Conservation (phyloP, 2,329 filamentous ascomycete species). For the Claviceps paspali region DNA sequence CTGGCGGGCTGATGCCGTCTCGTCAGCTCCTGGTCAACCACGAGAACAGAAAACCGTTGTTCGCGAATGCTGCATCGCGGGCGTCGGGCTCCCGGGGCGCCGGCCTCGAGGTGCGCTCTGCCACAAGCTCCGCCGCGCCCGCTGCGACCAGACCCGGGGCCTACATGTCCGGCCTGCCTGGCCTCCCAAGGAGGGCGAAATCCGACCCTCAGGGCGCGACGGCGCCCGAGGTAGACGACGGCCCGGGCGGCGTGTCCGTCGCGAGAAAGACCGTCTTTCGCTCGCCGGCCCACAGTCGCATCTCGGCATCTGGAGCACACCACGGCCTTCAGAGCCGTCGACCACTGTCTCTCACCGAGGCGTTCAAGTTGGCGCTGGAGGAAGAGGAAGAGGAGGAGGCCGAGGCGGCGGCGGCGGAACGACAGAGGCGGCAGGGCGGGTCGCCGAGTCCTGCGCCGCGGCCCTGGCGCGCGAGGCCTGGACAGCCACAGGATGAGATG, state of each 20-base stretch:
- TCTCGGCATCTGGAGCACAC: slow-evolving; percentile 17
- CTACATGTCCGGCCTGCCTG: background rate
- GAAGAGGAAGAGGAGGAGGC: slow-evolving; percentile 17
- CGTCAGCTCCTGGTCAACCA: slow-evolving; percentile 22
- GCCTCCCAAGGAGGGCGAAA: slow-evolving; percentile 10
- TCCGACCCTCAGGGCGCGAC: slow-evolving; percentile 12
- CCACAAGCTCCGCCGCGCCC: slow-evolving; percentile 3
- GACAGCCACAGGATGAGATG: slow-evolving; percentile 14
- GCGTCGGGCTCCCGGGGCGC: slow-evolving; percentile 8
- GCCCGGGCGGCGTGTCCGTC: background rate
- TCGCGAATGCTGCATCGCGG: slow-evolving; percentile 13
- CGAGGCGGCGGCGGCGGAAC: no score
- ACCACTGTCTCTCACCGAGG: slow-evolving; percentile 27
- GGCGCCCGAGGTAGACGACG: slow-evolving; percentile 6
- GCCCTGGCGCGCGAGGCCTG: slow-evolving; percentile 22
- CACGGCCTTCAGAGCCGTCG: slow-evolving; percentile 15
- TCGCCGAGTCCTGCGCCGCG: slow-evolving; percentile 38
- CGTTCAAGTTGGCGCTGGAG: slow-evolving; percentile 20
- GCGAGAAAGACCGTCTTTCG: slow-evolving; percentile 10
- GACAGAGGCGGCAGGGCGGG: slow-evolving; percentile 20
- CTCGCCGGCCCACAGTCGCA: slow-evolving; percentile 18
- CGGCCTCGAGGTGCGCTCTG: background rate
- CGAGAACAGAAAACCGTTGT: slow-evolving; percentile 26
- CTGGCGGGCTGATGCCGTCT: slow-evolving; percentile 1
- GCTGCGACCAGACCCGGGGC: slow-evolving; percentile 2